Percentiles rank a stretch among this genome's conserved stretches.
These are phyloP conservation scores for Colletotrichum plurivorum DNA, from an alignment of 2,329 filamentous ascomycete genomes.

Conservation along the genomic window DNA sequence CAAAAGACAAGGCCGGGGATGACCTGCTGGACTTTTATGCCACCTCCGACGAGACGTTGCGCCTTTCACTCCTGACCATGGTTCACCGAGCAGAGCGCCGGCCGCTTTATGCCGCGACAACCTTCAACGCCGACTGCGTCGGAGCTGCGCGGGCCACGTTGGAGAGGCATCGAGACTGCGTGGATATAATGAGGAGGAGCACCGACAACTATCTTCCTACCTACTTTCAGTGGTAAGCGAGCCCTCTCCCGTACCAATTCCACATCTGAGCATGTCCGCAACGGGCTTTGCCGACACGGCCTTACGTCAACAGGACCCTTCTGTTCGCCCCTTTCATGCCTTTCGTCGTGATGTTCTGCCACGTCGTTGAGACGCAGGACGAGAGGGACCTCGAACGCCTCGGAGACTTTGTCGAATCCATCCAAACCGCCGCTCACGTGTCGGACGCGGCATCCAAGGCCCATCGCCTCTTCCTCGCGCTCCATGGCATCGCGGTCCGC, in stretches of 20 bases:
- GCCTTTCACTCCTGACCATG: slow-evolving; percentile 57
- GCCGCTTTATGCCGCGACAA: slow-evolving; percentile 44
- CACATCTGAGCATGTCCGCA: too few relatives aligned
- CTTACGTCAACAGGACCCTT: slow-evolving; percentile 51
- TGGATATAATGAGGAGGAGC: slow-evolving; percentile 52
- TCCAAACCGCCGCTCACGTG: slow-evolving; percentile 61
- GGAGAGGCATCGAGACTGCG: slow-evolving; percentile 54
- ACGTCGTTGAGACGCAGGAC: slow-evolving; percentile 61
- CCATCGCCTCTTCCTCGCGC: slow-evolving; percentile 70
- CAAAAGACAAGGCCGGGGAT: slow-evolving; percentile 31
- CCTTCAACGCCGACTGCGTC: slow-evolving; percentile 58
- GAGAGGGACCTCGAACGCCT: slow-evolving; percentile 60
- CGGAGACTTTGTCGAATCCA: slow-evolving; percentile 62
- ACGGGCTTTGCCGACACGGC: not conserved
- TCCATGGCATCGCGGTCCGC: slow-evolving; percentile 69
- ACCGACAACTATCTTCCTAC: slow-evolving; percentile 52
- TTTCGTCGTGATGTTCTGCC: slow-evolving; percentile 66
- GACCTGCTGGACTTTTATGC: slow-evolving; percentile 52
- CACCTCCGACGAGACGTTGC: slow-evolving; percentile 57
- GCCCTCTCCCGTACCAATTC: not conserved
- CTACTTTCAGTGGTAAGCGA: slow-evolving; percentile 52
- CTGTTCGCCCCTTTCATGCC: slow-evolving; percentile 67
- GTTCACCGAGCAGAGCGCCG: slow-evolving; percentile 57
- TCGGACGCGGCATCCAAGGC: slow-evolving; percentile 66
- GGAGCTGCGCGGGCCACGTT: slow-evolving; percentile 58